Evolutionary conservation across 257 asterid species (phyloP).

Genomic region (Fraxinus quadrangulata): DNA sequence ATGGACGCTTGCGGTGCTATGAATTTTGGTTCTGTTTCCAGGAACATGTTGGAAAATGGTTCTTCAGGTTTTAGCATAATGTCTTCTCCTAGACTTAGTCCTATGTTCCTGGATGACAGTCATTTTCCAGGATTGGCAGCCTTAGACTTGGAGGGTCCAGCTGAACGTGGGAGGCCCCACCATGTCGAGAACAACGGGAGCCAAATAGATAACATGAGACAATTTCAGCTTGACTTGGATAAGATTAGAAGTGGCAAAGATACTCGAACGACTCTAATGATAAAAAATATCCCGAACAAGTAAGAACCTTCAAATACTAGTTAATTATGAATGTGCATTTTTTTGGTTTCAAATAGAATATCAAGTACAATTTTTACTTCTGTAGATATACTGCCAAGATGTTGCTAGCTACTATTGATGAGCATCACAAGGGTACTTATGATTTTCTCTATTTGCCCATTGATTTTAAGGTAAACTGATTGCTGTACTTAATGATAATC

Average conservation of each 20-base stretch:
- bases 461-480: slow-evolving; percentile 64
- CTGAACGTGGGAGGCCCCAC: slow-evolving; percentile 35
- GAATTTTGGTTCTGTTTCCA: not conserved
- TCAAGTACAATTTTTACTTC: not conserved
- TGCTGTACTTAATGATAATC: slow-evolving; percentile 2
- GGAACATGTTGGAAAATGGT: slow-evolving; percentile 31
- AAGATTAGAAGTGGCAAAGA: slow-evolving; percentile 70
- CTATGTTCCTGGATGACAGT: slow-evolving; percentile 37
- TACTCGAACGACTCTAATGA: slow-evolving; percentile 72
- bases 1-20: not conserved
- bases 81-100: slow-evolving; percentile 43
- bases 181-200: slow-evolving; percentile 42
- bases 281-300: slow-evolving; percentile 89
- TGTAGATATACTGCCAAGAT: slow-evolving; percentile 82
- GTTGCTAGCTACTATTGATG: slow-evolving; percentile 70
- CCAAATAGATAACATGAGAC: slow-evolving; percentile 51
- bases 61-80: slow-evolving; percentile 47
- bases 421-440: slow-evolving; percentile 65
- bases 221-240: slow-evolving; percentile 63
- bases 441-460: slow-evolving; percentile 87
- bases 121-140: slow-evolving; percentile 34
- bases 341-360: not conserved
- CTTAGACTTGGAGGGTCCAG: slow-evolving; percentile 39
- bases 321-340: not conserved
- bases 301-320: slow-evolving; percentile 26